phyloP scores from a whole-genome alignment of 805 yeast genomes.

The Yarrowia divulgata region DNA sequence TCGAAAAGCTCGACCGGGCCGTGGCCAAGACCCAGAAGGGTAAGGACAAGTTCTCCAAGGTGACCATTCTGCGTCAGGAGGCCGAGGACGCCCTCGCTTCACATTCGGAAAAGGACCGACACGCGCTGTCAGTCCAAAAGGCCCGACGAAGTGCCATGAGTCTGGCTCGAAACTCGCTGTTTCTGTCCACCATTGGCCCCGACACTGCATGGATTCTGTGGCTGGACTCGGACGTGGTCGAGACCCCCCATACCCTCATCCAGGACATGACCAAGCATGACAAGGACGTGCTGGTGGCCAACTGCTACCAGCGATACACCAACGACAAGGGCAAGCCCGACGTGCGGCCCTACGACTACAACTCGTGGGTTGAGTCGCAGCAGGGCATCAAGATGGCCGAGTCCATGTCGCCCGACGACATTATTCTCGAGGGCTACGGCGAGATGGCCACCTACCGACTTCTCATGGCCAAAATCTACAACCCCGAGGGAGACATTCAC shows the following conservation, averaged over 20 bases:
- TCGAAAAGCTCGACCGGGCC: conserved; percentile 74
- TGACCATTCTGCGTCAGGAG: conserved; percentile 92
- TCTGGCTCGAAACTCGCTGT: conserved; percentile 86
- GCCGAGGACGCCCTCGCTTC: conserved; percentile 75
- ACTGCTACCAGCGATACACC: conserved; percentile 84
- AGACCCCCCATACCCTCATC: conserved; percentile 80
- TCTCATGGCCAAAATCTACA: conserved; percentile 88
- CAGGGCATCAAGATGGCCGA: conserved; percentile 79
- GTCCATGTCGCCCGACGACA: conserved; percentile 81
- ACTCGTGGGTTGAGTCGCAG: conserved; percentile 82
- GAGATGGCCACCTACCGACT: conserved; percentile 95
- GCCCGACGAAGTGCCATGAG: conserved; percentile 92
- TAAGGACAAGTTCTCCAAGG: conserved; percentile 75
- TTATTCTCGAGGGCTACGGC: conserved; percentile 91
- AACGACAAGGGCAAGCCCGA: conserved; percentile 64
- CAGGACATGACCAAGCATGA: conserved; percentile 88
- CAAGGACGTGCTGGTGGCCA: conserved; percentile 88
- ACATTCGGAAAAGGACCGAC: conserved; percentile 87
- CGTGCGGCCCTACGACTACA: conserved; percentile 91
- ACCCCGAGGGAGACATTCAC: conserved; percentile 67
- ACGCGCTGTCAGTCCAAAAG: conserved; percentile 84
- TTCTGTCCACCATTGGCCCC: conserved; percentile 88
- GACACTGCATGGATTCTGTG: conserved; percentile 94
- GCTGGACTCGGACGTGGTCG: conserved; percentile 95
- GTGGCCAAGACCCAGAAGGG: conserved; percentile 74